A percentile compares a stretch with the other conserved stretches of the same genome.
phyloP scores from a whole-genome alignment of 139 green algal genomes.

The Astrephomene gubernaculifera region DNA sequence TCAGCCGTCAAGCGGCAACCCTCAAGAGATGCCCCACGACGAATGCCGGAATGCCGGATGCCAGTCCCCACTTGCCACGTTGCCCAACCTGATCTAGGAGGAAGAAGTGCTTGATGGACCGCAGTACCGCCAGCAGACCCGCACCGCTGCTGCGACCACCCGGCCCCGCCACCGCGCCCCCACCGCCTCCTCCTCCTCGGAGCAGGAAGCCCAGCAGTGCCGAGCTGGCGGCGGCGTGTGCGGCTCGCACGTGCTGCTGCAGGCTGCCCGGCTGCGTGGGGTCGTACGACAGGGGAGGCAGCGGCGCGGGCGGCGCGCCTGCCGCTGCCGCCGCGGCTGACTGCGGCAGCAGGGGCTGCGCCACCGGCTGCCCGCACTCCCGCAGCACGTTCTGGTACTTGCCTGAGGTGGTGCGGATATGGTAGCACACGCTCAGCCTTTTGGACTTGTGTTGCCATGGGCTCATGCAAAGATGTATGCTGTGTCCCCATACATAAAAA shows the following conservation, averaged over 20 bases:
- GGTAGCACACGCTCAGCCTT: too few relatives aligned
- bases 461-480: too few relatives aligned
- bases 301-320: not conserved
- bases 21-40: too few relatives aligned
- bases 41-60: too few relatives aligned
- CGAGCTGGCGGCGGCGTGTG: constrained; percentile 60
- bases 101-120: constrained; percentile 92
- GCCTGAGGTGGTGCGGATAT: constrained; percentile 57
- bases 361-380: constrained; percentile 73
- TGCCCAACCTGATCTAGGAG: constrained; percentile 80
- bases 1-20: too few relatives aligned
- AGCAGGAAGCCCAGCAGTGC: constrained; percentile 79
- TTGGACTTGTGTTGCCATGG: not conserved
- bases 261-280: constrained; percentile 45
- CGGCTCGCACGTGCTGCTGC: constrained; percentile 57
- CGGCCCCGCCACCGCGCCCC: not conserved
- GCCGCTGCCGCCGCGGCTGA: not conserved
- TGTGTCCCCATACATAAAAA: too few relatives aligned
- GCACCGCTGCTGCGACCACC: constrained; percentile 34
- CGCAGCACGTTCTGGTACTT: constrained; percentile 93
- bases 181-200: constrained; percentile 2
- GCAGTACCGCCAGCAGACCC: constrained; percentile 69
- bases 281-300: constrained; percentile 62
- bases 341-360: constrained; percentile 13
- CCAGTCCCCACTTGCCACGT: not conserved